phyloP scores from a whole-genome alignment of 2,329 filamentous ascomycete species.

The Xylariaceae sp. region DNA sequence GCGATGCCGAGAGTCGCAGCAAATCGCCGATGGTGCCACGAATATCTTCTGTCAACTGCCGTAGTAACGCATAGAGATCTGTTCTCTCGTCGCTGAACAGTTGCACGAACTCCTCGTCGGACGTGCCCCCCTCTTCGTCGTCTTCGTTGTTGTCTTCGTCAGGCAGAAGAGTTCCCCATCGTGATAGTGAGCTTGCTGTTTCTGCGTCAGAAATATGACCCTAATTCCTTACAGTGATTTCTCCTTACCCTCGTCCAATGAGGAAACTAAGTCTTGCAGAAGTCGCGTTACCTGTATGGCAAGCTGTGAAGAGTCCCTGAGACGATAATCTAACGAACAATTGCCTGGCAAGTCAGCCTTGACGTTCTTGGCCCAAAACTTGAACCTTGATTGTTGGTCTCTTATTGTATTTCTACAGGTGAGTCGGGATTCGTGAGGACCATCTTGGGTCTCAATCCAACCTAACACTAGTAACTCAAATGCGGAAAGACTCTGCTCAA shows the following conservation, averaged over 20 bases:
- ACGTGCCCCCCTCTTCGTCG: no score
- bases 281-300: slow-evolving; percentile 21
- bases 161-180: slow-evolving; percentile 12
- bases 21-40: slow-evolving; percentile 30
- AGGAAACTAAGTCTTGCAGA: slow-evolving; percentile 16
- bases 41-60: slow-evolving; percentile 18
- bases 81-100: slow-evolving; percentile 3
- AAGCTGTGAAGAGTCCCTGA: slow-evolving; percentile 19
- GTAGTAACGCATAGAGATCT: slow-evolving; percentile 15
- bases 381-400: slow-evolving; percentile 15
- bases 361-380: slow-evolving; percentile 20
- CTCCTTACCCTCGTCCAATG: slow-evolving; percentile 9
- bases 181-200: slow-evolving; percentile 9
- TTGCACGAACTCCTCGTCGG: slow-evolving; percentile 11
- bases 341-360: slow-evolving; percentile 16
- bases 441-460: not conserved
- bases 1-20: slow-evolving; percentile 33
- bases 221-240: not conserved
- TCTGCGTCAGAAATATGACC: slow-evolving; percentile 1
- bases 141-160: slow-evolving; percentile 6
- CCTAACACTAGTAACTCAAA: slow-evolving; percentile 11
- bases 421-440: not conserved
- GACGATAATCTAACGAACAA: slow-evolving; percentile 20
- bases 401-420: not conserved
- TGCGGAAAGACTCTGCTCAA: slow-evolving; percentile 6